Conservation (phyloP, 257 asterid species). For the Solanum corneliomulleri region DNA sequence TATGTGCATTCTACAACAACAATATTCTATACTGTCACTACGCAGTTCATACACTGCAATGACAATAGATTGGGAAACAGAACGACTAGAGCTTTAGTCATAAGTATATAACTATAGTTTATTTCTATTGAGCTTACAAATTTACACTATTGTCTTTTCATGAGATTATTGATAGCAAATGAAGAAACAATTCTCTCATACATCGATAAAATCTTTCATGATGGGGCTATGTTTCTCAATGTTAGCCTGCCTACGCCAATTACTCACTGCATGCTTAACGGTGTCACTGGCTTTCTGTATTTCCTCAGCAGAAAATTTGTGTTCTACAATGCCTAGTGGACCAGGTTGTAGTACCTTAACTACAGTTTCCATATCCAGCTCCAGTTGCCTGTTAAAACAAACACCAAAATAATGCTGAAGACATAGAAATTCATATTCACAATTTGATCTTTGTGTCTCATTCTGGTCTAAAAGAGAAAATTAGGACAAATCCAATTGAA, state of each 20-base stretch:
- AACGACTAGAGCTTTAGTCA: neutral
- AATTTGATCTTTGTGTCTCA: neutral
- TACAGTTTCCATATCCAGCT: slow-evolving; percentile 85
- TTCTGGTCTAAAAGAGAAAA: neutral
- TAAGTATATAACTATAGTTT: neutral
- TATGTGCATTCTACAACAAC: neutral
- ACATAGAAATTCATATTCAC: neutral
- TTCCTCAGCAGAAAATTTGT: slow-evolving; percentile 75
- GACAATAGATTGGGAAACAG: neutral
- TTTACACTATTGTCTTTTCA: neutral
- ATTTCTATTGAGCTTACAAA: neutral
- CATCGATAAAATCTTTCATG: slow-evolving; percentile 61
- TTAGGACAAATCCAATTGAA: neutral
- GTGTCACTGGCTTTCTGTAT: slow-evolving; percentile 46
- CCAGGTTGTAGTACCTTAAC: slow-evolving; percentile 84
- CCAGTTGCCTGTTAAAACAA: slow-evolving; percentile 53
- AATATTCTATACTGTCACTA: neutral
- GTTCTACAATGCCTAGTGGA: slow-evolving; percentile 83
- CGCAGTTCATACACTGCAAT: neutral
- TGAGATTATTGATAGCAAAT: neutral
- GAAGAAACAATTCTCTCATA: neutral
- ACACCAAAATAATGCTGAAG: neutral
- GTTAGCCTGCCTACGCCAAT: slow-evolving; percentile 60
- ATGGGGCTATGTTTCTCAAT: slow-evolving; percentile 44
- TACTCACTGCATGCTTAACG: slow-evolving; percentile 57